Conservation (phyloP, 129 eudicot genomes). For the Logfia minima region DNA sequence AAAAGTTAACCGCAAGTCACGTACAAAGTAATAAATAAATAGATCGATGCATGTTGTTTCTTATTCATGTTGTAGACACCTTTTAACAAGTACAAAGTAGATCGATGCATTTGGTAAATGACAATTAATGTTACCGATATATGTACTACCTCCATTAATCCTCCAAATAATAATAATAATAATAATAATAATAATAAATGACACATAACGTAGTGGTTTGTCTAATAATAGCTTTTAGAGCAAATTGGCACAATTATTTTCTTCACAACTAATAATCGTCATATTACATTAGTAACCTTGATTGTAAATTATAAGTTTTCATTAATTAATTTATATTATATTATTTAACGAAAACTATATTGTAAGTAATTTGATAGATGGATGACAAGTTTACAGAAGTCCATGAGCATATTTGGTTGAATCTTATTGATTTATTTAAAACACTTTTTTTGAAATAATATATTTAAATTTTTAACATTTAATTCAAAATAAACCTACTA, state of each 20-base stretch:
- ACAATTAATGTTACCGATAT: neutral
- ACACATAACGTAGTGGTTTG: neutral
- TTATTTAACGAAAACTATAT: neutral
- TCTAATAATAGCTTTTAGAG: too few relatives aligned
- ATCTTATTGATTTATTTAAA: neutral
- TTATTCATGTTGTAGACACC: neutral
- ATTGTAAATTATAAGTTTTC: neutral
- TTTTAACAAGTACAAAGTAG: slow-evolving; percentile 13
- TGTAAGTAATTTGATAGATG: neutral
- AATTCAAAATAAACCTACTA: neutral
- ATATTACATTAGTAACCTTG: neutral
- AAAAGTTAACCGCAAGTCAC: too few relatives aligned
- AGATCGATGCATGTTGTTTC: too few relatives aligned
- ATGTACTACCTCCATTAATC: neutral
- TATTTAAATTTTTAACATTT: neutral
- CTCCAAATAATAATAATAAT: neutral
- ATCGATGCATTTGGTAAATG: neutral
- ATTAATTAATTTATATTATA: neutral
- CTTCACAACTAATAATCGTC: neutral
- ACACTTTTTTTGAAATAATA: neutral
- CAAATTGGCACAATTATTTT: neutral
- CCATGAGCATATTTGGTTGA: neutral
- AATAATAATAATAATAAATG: neutral
- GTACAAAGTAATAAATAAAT: too few relatives aligned
- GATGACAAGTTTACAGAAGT: neutral